A percentile compares a stretch with the other conserved stretches of the same genome.
Evolutionary conservation across 352 stramenopile genomes (phyloP).

Genomic region (Phytophthora boehmeriae): DNA sequence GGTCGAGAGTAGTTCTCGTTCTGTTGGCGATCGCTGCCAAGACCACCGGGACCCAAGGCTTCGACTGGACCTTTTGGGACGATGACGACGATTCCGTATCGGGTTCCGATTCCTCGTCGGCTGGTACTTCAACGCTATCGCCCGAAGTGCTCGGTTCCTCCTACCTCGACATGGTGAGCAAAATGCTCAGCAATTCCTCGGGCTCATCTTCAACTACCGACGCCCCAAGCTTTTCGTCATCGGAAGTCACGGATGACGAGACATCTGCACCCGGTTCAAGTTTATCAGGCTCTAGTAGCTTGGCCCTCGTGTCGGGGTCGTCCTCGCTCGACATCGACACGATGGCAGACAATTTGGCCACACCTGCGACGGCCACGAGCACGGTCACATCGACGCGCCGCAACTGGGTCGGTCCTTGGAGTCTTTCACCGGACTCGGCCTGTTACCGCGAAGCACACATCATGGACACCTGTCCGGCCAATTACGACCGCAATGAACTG

Average conservation of each 20-base stretch:
- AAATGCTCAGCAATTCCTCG: conserved; percentile 11
- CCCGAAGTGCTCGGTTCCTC: conserved; percentile 29
- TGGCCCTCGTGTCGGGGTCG: conserved; percentile 6
- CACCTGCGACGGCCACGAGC: conserved; percentile 19
- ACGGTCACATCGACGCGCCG: conserved; percentile 18
- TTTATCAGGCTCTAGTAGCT: not conserved
- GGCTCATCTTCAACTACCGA: not conserved
- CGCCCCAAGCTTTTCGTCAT: conserved; percentile 1
- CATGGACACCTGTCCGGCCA: conserved; percentile 38
- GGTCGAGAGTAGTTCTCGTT: conserved; percentile 13
- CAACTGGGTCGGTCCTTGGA: conserved; percentile 49
- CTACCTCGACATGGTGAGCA: conserved; percentile 32
- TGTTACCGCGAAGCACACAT: conserved; percentile 57
- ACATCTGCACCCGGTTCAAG: not conserved
- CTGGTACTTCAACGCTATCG: conserved; percentile 16
- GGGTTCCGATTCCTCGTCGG: conserved; percentile 3
- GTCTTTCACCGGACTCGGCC: conserved; percentile 31
- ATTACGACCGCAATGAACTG: conserved; percentile 44
- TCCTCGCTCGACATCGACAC: conserved; percentile 6
- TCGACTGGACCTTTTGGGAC: conserved; percentile 42
- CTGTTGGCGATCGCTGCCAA: conserved; percentile 13
- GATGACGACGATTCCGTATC: conserved; percentile 25
- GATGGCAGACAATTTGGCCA: conserved; percentile 16
- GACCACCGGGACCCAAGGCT: conserved; percentile 29
- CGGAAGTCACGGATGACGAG: not conserved